Base-by-base conservation (phyloP, 2,329 filamentous ascomycete species). In the Beauveria sp. region DNA sequence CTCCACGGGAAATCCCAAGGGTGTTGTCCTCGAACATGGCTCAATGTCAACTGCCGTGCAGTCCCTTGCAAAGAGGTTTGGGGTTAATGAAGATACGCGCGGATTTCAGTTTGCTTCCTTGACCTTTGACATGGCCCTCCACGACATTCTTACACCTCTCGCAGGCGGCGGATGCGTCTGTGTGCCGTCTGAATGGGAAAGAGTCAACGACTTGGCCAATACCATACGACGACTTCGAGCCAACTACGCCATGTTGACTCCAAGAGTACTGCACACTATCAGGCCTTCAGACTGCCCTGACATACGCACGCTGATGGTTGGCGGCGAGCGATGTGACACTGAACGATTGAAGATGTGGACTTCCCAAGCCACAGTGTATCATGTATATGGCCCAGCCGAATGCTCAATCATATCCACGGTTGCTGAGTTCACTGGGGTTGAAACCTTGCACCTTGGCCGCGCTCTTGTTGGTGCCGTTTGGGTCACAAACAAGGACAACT, bases 1-100 rank as follows among this genome's bases (percentile, higher is more conserved):
- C 18, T 80, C 76, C 24, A 82, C 80, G 0, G 80, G 80, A 6
- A 70, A 69, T 24, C 80, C 80, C 2, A 83, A 81, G 69, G 79
- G 64, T 3, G 55, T 66, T 10, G 28, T 63, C 10, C 28, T 64
- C 18, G 48, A 41, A 2, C 61, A 64, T n/a, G 22, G 20, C 20
- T 55, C 30, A 30, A 58, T 57, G 22, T 40, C 41, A 62, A 67
- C 66, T 50, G 61, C 64, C 2, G 67, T 69, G 3, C 70, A 68
- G 67, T 26, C 61, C 3, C 20, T 40, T 3, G 55, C 5, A 5
- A 37, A 24, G 6, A 7, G 16, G 9, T n/a, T 59, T 16, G 55
- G 24, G 16, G 16, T 60, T 2, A 54, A 8, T 41, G 24, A 9
- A 44, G 54, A 24, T 22, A 59, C 7, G 26, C 24, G 55, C 9